Evolutionary conservation across 768 basidiomycete species (phyloP).

Genomic region (Pleurotus citrinopileatus): DNA sequence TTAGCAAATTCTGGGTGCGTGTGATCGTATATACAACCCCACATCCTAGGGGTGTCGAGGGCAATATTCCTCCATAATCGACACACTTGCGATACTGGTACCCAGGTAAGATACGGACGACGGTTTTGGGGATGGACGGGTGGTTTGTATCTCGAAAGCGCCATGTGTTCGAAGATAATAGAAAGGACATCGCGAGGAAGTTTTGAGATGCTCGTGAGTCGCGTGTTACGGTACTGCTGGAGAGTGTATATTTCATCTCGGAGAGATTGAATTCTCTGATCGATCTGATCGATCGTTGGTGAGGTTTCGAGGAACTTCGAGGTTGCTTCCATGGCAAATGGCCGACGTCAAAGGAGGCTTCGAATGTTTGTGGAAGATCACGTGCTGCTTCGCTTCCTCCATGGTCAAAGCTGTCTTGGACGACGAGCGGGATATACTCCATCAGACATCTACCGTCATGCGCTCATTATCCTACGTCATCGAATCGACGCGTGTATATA

Average conservation of each 20-base stretch:
- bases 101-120: not conserved
- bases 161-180: not conserved
- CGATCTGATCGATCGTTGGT: not conserved
- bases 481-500: too few species aligned
- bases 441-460: too few species aligned
- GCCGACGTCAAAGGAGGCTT: too few species aligned
- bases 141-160: not conserved
- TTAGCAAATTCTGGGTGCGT: not conserved
- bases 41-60: not conserved
- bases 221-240: not conserved
- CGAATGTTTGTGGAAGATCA: too few species aligned
- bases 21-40: not conserved
- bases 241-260: too few species aligned
- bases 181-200: not conserved
- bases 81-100: not conserved
- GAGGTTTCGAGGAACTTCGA: not conserved
- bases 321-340: too few species aligned
- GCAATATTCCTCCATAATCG: not conserved
- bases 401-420: too few species aligned
- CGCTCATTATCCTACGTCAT: too few species aligned
- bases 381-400: too few species aligned
- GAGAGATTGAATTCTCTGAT: too few species aligned
- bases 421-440: too few species aligned
- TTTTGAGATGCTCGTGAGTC: not conserved
- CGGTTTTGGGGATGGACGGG: not conserved